These are phyloP conservation scores for Lachnellula occidentalis DNA, from an alignment of 2,329 filamentous ascomycete species.

Conservation along the genomic window DNA sequence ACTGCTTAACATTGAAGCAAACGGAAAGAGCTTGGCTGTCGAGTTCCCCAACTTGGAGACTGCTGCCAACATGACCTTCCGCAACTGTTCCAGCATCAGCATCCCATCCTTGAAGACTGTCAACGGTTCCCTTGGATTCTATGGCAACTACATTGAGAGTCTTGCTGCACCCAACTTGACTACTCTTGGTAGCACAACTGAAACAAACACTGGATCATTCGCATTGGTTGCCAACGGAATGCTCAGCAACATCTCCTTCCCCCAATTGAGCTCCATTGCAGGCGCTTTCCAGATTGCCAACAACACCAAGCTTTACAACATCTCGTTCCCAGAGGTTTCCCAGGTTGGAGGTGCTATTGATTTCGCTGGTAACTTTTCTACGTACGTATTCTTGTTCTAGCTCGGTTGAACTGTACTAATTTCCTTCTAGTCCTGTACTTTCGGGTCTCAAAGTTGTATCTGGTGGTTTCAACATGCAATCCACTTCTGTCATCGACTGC, in stretches of 20 bases:
- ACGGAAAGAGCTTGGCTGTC: conserved; percentile 66
- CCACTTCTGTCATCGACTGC: conserved; percentile 25
- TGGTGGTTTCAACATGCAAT: conserved; percentile 61
- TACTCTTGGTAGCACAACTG: conserved; percentile 40
- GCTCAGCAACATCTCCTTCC: conserved; percentile 71
- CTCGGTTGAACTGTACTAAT: conserved; percentile 28
- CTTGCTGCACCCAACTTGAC: conserved; percentile 68
- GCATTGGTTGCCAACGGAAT: conserved; percentile 59
- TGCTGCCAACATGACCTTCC: conserved; percentile 76
- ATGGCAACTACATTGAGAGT: conserved; percentile 63
- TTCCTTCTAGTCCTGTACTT: conserved; percentile 56
- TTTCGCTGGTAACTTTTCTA: conserved; percentile 76
- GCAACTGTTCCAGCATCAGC: conserved; percentile 69
- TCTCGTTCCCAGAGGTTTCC: conserved; percentile 66
- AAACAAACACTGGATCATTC: conserved; percentile 42
- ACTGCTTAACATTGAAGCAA: conserved; percentile 69
- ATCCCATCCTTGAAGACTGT: conserved; percentile 68
- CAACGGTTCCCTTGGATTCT: conserved; percentile 77
- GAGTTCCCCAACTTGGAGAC: conserved; percentile 72
- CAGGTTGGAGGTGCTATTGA: conserved; percentile 75
- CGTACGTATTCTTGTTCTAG: conserved; percentile 50
- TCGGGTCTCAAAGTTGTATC: conserved; percentile 61
- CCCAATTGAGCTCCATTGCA: conserved; percentile 59
- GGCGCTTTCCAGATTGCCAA: conserved; percentile 85
- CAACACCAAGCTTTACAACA: conserved; percentile 67